Conservation (phyloP, 805 yeast genomes). For the Ogataea populi-albae region DNA sequence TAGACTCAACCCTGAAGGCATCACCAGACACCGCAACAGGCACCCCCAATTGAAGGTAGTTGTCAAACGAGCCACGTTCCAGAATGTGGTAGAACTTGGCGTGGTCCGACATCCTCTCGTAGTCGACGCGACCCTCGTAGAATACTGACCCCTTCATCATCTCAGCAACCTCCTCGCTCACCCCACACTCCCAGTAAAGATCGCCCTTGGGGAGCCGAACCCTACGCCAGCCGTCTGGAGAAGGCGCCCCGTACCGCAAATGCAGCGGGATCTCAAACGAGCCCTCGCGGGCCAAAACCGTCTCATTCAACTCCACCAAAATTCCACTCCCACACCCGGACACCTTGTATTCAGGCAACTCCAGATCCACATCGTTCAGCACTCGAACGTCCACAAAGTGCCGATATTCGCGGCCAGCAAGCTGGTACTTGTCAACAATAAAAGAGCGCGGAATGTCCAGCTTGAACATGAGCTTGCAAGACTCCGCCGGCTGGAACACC, state of each 20-base stretch:
- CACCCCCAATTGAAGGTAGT: conserved; percentile 9
- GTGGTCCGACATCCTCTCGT: conserved; percentile 13
- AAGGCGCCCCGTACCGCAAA: conserved; percentile 30
- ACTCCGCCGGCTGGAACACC: conserved; percentile 6
- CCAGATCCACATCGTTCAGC: conserved; percentile 28
- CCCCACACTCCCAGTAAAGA: conserved; percentile 29
- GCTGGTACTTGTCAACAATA: conserved; percentile 30
- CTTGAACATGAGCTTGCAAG: conserved; percentile 24
- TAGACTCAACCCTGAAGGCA: conserved; percentile 11
- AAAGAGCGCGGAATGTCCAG: conserved; percentile 25
- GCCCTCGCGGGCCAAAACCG: conserved; percentile 6
- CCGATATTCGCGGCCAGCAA: conserved; percentile 8
- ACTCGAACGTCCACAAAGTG: conserved; percentile 10
- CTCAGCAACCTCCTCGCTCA: conserved; percentile 8
- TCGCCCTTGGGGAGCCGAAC: conserved; percentile 20
- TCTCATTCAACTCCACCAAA: conserved; percentile 18
- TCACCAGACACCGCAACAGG: conserved; percentile 19
- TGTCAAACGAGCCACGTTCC: conserved; percentile 3
- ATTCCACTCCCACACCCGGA: conserved; percentile 25
- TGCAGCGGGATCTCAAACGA: conserved; percentile 33
- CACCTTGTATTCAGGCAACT: conserved; percentile 30
- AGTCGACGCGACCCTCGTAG: conserved; percentile 20
- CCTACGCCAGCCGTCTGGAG: conserved; percentile 2
- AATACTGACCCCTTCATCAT: conserved; percentile 21
- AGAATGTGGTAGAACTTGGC: conserved; percentile 16